Evolutionary conservation across 78 protist species (phyloP).

Genomic region (Isochrysis galbana): DNA sequence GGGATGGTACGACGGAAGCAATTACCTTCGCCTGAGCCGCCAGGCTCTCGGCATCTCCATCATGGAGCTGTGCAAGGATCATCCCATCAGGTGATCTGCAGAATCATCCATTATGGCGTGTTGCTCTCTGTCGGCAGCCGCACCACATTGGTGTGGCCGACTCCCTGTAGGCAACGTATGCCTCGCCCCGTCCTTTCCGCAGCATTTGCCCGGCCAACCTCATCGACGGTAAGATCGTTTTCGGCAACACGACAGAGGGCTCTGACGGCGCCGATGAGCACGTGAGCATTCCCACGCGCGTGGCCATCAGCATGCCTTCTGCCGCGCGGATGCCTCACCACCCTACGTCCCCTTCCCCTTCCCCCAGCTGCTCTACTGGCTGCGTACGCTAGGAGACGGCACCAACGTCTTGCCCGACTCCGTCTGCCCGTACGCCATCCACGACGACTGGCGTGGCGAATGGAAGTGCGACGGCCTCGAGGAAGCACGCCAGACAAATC

Average conservation of each 20-base stretch:
- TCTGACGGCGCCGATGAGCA: neutral
- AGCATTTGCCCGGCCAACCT: neutral
- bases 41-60: too few species aligned
- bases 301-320: neutral
- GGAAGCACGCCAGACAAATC: neutral
- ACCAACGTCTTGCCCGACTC: too few species aligned
- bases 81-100: too few species aligned
- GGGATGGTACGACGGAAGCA: too few species aligned
- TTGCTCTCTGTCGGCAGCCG: too few species aligned
- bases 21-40: too few species aligned
- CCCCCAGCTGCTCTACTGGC: neutral
- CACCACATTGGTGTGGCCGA: too few species aligned
- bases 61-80: too few species aligned
- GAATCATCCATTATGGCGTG: too few species aligned
- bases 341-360: neutral
- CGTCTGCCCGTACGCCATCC: neutral
- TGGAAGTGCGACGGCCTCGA: neutral
- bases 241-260: neutral
- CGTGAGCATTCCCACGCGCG: too few species aligned
- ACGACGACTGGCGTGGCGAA: neutral
- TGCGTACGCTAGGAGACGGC: neutral
- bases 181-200: too few species aligned
- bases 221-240: neutral
- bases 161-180: too few species aligned
- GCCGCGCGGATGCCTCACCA: neutral